Conservation (phyloP, 179 eudicot species). For the Drosera spatulata region DNA sequence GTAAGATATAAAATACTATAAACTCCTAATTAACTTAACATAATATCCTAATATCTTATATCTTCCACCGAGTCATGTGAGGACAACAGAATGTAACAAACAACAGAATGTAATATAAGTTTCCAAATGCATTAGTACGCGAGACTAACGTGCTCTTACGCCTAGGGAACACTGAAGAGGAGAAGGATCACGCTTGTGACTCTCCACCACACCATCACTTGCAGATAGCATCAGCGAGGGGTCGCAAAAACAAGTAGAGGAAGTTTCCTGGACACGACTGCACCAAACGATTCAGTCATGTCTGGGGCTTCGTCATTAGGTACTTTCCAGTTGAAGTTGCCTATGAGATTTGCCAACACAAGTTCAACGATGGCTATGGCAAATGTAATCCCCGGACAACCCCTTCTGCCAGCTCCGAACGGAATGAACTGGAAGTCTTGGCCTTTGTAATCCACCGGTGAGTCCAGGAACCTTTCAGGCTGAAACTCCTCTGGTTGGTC, state of each 20-base stretch:
- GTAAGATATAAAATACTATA: no score
- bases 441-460: conserved; percentile 11
- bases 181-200: no score
- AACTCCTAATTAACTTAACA: no score
- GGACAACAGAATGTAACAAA: no score
- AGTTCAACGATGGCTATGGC: conserved; percentile 3
- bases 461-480: conserved; percentile 13
- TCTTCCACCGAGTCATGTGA: no score
- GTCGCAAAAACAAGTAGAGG: conserved; percentile 5
- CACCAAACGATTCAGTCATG: conserved; percentile 6
- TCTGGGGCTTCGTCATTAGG: no score
- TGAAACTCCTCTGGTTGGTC: conserved; percentile 9
- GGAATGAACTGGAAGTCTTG: conserved; percentile 13
- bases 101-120: no score
- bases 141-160: no score
- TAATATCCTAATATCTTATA: no score
- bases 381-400: conserved; percentile 1
- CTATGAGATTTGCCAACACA: conserved; percentile 12
- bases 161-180: no score
- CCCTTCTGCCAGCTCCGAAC: conserved; percentile 16
- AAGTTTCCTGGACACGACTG: conserved; percentile 7
- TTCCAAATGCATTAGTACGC: no score
- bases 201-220: no score
- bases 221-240: neutral
- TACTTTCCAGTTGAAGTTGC: conserved; percentile 14